Percentiles rank a stretch among this genome's conserved stretches.
These are phyloP conservation scores for Erodium texanum DNA, from an alignment of 441 rosid genomes.

Conservation along the genomic window DNA sequence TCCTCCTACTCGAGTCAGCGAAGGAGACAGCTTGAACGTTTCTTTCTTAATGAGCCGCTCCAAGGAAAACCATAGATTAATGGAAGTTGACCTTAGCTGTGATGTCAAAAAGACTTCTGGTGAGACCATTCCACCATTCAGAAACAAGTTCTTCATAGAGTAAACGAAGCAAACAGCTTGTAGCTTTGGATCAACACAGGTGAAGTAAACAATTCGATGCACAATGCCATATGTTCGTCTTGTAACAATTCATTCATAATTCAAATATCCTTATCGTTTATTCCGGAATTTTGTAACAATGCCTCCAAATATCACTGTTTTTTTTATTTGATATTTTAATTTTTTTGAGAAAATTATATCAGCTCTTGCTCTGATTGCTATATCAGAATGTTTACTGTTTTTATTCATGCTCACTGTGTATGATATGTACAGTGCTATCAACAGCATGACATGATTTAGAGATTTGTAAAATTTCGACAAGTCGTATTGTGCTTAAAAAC, in stretches of 20 bases:
- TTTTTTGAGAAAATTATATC: no score
- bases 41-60: slow-evolving; percentile 75
- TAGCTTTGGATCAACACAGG: slow-evolving; percentile 6
- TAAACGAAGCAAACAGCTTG: slow-evolving; percentile 34
- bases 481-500: no score
- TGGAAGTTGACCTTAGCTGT: slow-evolving; percentile 72
- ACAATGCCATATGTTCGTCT: background rate
- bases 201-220: background rate
- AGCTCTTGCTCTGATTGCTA: no score
- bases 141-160: slow-evolving; percentile 61
- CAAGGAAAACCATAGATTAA: slow-evolving; percentile 74
- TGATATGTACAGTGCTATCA: no score
- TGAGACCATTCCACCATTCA: slow-evolving; percentile 33
- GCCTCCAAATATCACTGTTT: no score
- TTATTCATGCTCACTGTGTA: no score
- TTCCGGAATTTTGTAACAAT: no score
- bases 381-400: no score
- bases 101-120: slow-evolving; percentile 52
- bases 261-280: background rate
- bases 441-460: background rate
- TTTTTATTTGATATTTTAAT: no score
- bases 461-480: no score
- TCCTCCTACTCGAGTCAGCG: slow-evolving; percentile 40
- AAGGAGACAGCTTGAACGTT: slow-evolving; percentile 49
- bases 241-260: background rate